Conservation (phyloP, 768 basidiomycete species). For the Plicaturopsis crispa region DNA sequence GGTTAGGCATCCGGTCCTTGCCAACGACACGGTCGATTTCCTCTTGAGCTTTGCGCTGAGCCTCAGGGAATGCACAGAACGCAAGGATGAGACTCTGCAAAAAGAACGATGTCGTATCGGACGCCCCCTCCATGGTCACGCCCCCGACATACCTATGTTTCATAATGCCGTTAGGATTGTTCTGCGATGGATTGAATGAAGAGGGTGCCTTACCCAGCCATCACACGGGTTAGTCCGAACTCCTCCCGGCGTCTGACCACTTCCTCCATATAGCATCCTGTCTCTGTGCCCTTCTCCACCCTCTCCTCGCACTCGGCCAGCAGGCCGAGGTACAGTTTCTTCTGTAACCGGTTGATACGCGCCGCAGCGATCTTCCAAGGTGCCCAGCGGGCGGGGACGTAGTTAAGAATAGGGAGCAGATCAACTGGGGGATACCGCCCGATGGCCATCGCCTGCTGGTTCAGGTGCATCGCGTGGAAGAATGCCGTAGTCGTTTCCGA, state of each 20-base stretch:
- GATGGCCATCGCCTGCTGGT: slow-evolving; percentile 18
- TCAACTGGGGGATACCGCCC: slow-evolving; percentile 30
- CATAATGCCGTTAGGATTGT: not conserved
- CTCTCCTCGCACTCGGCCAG: slow-evolving; percentile 15
- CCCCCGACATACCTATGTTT: slow-evolving; percentile 23
- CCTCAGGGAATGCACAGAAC: slow-evolving; percentile 18
- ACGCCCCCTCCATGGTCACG: slow-evolving; percentile 21
- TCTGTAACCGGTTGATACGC: slow-evolving; percentile 16
- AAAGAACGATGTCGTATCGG: slow-evolving; percentile 25
- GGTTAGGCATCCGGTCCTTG: slow-evolving; percentile 1
- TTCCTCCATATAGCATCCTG: slow-evolving; percentile 25
- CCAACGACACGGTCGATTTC: slow-evolving; percentile 22
- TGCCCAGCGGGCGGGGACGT: slow-evolving; percentile 26
- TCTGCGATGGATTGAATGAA: not conserved
- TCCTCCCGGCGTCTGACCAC: slow-evolving; percentile 16
- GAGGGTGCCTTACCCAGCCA: slow-evolving; percentile 12
- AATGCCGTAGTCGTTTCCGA: slow-evolving; percentile 18
- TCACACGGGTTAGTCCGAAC: slow-evolving; percentile 16
- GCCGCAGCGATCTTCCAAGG: slow-evolving; percentile 22
- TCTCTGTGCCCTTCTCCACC: slow-evolving; percentile 13
- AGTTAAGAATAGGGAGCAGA: slow-evolving; percentile 22
- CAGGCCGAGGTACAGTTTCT: slow-evolving; percentile 20
- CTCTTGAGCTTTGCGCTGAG: slow-evolving; percentile 16
- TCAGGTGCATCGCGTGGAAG: slow-evolving; percentile 18
- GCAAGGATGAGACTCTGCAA: slow-evolving; percentile 18